phyloP scores from a whole-genome alignment of 1,284 basidiomycete species.

The Irpex sp. region DNA sequence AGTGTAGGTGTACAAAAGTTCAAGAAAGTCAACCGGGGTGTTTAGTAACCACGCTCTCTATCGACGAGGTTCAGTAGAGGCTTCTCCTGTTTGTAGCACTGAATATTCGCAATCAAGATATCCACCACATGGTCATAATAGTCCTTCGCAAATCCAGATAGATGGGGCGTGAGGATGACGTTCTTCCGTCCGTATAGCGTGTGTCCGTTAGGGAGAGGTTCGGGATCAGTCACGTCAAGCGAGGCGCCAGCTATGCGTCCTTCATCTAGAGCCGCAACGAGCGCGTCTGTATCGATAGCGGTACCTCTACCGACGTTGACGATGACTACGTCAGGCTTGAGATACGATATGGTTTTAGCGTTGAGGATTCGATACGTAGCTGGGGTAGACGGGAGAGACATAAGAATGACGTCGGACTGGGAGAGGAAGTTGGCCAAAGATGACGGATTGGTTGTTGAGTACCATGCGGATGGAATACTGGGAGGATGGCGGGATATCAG shows the following conservation, averaged over 20 bases:
- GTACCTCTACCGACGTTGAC: constrained; percentile 20
- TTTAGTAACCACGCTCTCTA: not conserved
- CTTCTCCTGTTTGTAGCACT: constrained; percentile 6
- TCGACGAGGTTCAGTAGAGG: constrained; percentile 10
- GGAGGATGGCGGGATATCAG: not conserved
- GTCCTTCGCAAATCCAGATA: constrained; percentile 10
- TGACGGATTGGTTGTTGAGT: constrained; percentile 4
- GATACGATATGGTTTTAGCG: constrained; percentile 7
- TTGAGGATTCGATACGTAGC: constrained; percentile 14
- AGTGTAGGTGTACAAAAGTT: too few species aligned
- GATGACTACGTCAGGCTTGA: constrained; percentile 6
- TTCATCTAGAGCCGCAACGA: constrained; percentile 12
- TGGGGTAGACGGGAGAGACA: constrained; percentile 17
- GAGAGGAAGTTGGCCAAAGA: constrained; percentile 14
- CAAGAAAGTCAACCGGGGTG: too few species aligned
- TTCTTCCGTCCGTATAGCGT: constrained; percentile 18
- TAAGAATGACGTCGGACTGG: constrained; percentile 16
- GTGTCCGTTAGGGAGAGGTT: constrained; percentile 17
- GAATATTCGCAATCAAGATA: constrained; percentile 14
- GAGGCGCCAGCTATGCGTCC: constrained; percentile 16
- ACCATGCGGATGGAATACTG: constrained; percentile 15
- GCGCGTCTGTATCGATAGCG: constrained; percentile 17
- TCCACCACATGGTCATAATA: constrained; percentile 14
- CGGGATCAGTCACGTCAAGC: constrained; percentile 18
- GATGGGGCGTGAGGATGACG: constrained; percentile 20